phyloP scores from a whole-genome alignment of 2,329 filamentous ascomycete species.

The Neophaeococcomyces mojaviensis region DNA sequence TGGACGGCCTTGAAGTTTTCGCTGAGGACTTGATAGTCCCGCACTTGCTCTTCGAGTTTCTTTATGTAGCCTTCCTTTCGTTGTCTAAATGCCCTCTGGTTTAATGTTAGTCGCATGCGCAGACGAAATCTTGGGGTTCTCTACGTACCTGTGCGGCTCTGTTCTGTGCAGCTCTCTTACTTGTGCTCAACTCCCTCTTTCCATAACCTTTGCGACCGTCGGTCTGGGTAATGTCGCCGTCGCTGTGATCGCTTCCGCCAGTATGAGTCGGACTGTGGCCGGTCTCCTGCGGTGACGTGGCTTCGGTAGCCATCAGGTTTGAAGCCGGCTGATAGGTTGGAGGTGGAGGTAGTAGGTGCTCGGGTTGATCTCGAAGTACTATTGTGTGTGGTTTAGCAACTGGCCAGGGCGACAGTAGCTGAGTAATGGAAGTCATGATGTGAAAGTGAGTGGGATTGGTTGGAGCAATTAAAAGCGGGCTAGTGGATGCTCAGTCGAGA shows the following conservation, averaged over 20 bases:
- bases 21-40: constrained; percentile 68
- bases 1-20: constrained; percentile 73
- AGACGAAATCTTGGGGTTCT: not conserved
- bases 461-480: not conserved
- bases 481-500: not conserved
- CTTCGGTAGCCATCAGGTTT: not conserved
- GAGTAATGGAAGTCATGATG: constrained; percentile 24
- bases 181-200: constrained; percentile 87
- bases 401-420: constrained; percentile 23
- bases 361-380: constrained; percentile 23
- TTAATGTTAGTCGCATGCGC: constrained; percentile 13
- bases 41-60: constrained; percentile 89
- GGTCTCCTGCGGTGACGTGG: constrained; percentile 16
- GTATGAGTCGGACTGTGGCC: constrained; percentile 13
- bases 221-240: constrained; percentile 36
- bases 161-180: constrained; percentile 94
- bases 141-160: constrained; percentile 84
- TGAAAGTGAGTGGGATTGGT: constrained; percentile 7
- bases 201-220: constrained; percentile 62
- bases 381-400: constrained; percentile 22
- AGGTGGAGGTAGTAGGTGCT: constrained; percentile 12
- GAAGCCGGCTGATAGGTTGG: constrained; percentile 2
- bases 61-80: constrained; percentile 98
- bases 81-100: constrained; percentile 87
- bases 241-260: constrained; percentile 32